A percentile compares a stretch with the other conserved stretches of the same genome.
These are phyloP conservation scores for Hypoxylon lenormandii DNA, from an alignment of 495 filamentous ascomycete species.

Conservation along the genomic window DNA sequence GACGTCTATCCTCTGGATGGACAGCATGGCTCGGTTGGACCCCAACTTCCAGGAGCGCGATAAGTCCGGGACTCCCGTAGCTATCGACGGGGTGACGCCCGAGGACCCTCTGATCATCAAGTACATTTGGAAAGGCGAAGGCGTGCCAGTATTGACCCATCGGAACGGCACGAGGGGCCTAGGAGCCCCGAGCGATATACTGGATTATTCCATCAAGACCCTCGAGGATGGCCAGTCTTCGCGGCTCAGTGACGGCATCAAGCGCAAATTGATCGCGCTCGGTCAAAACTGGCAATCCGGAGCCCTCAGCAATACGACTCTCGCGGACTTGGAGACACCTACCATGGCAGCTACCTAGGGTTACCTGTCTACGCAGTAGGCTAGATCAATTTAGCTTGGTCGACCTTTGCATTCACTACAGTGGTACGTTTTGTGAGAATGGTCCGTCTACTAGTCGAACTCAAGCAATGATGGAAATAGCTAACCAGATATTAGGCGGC, in stretches of 20 bases:
- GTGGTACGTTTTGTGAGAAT: no score
- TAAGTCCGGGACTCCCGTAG: constrained; percentile 37
- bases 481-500: no score
- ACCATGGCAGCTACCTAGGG: no score
- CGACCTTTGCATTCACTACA: no score
- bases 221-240: constrained; percentile 59
- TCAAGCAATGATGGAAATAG: no score
- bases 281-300: constrained; percentile 50
- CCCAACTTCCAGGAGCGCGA: constrained; percentile 52
- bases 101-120: constrained; percentile 55
- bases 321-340: no score
- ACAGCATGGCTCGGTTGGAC: constrained; percentile 54
- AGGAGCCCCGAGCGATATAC: constrained; percentile 56
- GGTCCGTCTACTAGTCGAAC: no score
- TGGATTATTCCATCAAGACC: constrained; percentile 59
- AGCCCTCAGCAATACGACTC: constrained; percentile 19
- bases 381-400: no score
- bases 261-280: constrained; percentile 58
- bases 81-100: constrained; percentile 56
- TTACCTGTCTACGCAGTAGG: no score
- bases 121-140: constrained; percentile 56
- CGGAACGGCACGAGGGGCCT: constrained; percentile 49
- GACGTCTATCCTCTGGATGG: constrained; percentile 63
- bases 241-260: constrained; percentile 61
- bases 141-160: constrained; percentile 53